These are phyloP conservation scores for Prunella vulgaris DNA, from an alignment of 257 asterid species.

Conservation along the genomic window DNA sequence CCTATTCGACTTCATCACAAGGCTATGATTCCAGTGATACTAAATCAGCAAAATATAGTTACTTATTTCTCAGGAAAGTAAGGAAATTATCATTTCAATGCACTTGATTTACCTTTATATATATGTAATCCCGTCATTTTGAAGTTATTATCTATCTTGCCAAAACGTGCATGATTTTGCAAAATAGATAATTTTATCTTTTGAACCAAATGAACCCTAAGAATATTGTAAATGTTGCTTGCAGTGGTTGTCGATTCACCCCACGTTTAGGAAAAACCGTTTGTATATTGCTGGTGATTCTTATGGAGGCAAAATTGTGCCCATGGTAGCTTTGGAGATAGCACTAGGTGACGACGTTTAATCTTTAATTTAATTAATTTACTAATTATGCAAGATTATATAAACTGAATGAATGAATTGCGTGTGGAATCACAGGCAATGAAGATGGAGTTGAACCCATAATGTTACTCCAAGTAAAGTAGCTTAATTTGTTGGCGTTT, in stretches of 20 bases:
- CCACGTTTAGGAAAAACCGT: conserved; percentile 32
- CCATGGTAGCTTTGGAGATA: conserved; percentile 40
- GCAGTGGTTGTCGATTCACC: conserved; percentile 58
- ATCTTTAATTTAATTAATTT: neutral
- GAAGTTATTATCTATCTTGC: no score
- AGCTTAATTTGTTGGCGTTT: no score
- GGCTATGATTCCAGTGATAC: conserved; percentile 27
- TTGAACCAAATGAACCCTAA: no score
- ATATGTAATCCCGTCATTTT: neutral
- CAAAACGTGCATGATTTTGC: no score
- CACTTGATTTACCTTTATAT: neutral
- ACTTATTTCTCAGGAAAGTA: conserved; percentile 40
- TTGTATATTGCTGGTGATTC: conserved; percentile 52
- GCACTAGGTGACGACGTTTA: conserved; percentile 24
- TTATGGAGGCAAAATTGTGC: conserved; percentile 42
- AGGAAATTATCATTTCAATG: neutral
- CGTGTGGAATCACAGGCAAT: conserved; percentile 28
- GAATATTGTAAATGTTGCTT: neutral
- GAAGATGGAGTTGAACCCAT: conserved; percentile 38
- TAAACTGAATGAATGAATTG: neutral
- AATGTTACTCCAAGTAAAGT: conserved; percentile 34
- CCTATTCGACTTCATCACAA: conserved; percentile 28
- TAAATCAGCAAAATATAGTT: conserved; percentile 11
- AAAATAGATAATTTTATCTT: no score
- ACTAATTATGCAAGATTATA: no score